phyloP scores from a whole-genome alignment of 1,284 basidiomycete genomes.

The Leccinum subspadiceum region DNA sequence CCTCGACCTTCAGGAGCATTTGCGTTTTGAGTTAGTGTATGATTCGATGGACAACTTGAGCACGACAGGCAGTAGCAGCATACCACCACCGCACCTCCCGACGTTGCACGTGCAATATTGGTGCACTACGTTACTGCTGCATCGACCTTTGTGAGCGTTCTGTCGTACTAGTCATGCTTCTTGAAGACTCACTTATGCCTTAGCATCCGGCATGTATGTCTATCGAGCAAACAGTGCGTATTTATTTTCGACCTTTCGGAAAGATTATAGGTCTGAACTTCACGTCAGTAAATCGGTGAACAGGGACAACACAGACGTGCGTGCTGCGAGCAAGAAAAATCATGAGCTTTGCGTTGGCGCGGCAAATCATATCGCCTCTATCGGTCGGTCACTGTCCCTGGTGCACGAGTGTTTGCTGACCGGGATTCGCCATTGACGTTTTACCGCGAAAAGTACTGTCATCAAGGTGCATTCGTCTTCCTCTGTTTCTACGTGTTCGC shows the following conservation, averaged over 20 bases:
- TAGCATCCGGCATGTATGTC: constrained; percentile 29
- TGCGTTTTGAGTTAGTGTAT: constrained; percentile 58
- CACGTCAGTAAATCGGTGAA: constrained; percentile 32
- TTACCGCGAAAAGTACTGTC: constrained; percentile 62
- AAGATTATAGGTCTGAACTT: constrained; percentile 21
- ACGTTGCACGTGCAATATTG: constrained; percentile 86
- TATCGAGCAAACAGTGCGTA: constrained; percentile 32
- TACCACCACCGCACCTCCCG: constrained; percentile 57
- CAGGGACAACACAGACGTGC: constrained; percentile 48
- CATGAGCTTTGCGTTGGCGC: constrained; percentile 71
- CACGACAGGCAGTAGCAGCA: constrained; percentile 31
- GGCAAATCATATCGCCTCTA: constrained; percentile 77
- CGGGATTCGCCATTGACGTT: constrained; percentile 41
- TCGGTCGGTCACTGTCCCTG: constrained; percentile 43
- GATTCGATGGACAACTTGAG: constrained; percentile 26
- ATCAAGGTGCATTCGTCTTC: constrained; percentile 69
- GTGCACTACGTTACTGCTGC: constrained; percentile 75
- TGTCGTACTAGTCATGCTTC: neutral
- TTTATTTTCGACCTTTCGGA: neutral
- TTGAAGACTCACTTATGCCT: constrained; percentile 1
- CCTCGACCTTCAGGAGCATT: constrained; percentile 66
- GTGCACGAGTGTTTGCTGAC: constrained; percentile 5
- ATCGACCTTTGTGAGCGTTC: constrained; percentile 74
- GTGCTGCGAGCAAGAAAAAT: constrained; percentile 58
- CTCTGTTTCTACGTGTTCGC: constrained; percentile 82